Percentiles rank a stretch among this genome's conserved stretches.
Conservation (phyloP, 257 asterid genomes). For the Agastache rugosa region DNA sequence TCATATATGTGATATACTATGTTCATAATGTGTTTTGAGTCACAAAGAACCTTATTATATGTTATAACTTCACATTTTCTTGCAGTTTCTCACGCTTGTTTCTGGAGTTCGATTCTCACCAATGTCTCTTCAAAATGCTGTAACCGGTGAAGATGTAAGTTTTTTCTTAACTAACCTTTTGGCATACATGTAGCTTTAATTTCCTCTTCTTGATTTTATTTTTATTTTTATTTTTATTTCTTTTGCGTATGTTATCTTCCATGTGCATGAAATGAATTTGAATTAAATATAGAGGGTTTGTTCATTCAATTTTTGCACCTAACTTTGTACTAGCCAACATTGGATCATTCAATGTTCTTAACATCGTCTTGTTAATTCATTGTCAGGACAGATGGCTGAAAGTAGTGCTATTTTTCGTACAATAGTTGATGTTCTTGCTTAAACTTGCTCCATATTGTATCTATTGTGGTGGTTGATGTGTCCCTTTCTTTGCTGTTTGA, state of each 20-base stretch:
- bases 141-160: not conserved
- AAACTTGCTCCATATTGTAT: not conserved
- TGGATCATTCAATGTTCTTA: slow-evolving; percentile 1
- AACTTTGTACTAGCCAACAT: not conserved
- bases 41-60: not conserved
- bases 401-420: not conserved
- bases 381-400: not conserved
- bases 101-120: not conserved
- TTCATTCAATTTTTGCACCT: slow-evolving; percentile 23
- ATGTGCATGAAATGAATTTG: not conserved
- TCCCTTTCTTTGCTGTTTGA: not conserved
- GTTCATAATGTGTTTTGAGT: not conserved
- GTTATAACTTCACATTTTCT: not conserved
- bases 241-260: not conserved
- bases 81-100: not conserved
- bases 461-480: not conserved
- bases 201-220: not conserved
- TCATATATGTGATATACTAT: not conserved
- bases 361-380: slow-evolving; percentile 1
- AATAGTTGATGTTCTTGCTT: not conserved
- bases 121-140: not conserved
- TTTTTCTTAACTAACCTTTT: not conserved
- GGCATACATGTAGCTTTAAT: not conserved
- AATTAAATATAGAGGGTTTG: not conserved
- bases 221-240: no score